Conservation (phyloP, 164 flowering plant species). For the Stephania japonica region DNA sequence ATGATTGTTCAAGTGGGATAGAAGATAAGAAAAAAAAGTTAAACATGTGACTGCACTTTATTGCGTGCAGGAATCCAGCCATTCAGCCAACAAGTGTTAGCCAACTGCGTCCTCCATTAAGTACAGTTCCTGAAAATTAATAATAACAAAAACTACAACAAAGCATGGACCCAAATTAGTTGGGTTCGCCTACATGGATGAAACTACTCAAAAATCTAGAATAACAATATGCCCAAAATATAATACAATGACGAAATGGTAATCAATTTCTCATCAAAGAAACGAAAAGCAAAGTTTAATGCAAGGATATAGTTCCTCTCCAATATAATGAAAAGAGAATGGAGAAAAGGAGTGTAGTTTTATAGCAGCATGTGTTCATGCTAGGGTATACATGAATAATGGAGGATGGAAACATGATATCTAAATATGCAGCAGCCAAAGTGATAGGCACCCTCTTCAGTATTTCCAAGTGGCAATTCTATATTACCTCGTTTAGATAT, state of each 20-base stretch:
- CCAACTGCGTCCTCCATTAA: too few species aligned
- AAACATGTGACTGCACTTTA: too few species aligned
- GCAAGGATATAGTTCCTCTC: background rate
- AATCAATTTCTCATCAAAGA: background rate
- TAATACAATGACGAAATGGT: background rate
- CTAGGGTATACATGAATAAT: background rate
- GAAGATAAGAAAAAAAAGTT: too few species aligned
- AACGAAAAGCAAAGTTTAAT: background rate
- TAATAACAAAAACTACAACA: too few species aligned
- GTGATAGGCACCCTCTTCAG: background rate
- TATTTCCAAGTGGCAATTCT: background rate
- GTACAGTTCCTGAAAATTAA: too few species aligned
- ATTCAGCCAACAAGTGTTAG: too few species aligned
- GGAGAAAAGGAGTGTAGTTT: background rate
- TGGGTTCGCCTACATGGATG: too few species aligned
- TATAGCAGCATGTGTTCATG: background rate
- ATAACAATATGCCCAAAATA: background rate
- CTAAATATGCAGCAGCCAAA: background rate
- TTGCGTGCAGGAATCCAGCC: too few species aligned
- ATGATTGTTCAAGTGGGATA: too few species aligned
- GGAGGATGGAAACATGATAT: background rate
- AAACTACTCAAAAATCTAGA: background rate
- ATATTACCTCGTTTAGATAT: background rate
- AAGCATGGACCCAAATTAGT: too few species aligned
- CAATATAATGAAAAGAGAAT: background rate